A percentile compares a stretch with the other conserved stretches of the same genome.
Conservation (phyloP, 306 rosid genomes). For the Vigna trinervia region DNA sequence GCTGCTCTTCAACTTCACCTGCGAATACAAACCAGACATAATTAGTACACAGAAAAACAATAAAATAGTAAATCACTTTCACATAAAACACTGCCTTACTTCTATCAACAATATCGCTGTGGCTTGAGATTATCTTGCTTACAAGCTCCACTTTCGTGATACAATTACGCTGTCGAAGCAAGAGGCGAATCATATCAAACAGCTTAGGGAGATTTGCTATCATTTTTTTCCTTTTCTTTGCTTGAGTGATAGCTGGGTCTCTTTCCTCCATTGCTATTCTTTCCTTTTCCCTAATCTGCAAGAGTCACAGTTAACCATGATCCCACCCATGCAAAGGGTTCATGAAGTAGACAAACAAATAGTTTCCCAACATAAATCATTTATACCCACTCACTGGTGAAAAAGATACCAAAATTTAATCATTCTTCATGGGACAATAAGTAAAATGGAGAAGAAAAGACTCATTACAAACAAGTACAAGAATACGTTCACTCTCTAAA, state of each 20-base stretch:
- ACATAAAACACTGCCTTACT: slow-evolving; percentile 54
- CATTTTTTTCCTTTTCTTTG: slow-evolving; percentile 70
- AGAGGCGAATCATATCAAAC: slow-evolving; percentile 72
- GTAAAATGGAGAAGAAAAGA: neutral
- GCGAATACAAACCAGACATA: slow-evolving; percentile 27
- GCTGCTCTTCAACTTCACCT: slow-evolving; percentile 85
- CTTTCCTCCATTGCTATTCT: slow-evolving; percentile 67
- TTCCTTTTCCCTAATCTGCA: slow-evolving; percentile 85
- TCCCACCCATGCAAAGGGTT: slow-evolving; percentile 12
- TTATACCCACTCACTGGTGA: neutral
- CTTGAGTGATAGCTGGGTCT: slow-evolving; percentile 73
- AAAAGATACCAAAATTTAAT: neutral
- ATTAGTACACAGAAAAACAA: slow-evolving; percentile 38
- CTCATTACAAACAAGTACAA: neutral
- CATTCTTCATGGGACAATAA: neutral
- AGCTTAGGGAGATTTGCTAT: slow-evolving; percentile 78
- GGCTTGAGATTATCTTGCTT: slow-evolving; percentile 64
- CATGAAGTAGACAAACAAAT: neutral
- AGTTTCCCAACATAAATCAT: neutral
- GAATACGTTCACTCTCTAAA: neutral
- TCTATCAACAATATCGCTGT: slow-evolving; percentile 60
- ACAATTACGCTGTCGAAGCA: slow-evolving; percentile 63
- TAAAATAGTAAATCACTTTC: neutral
- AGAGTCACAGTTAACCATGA: slow-evolving; percentile 33
- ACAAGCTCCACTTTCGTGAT: slow-evolving; percentile 78